Evolutionary conservation across 768 basidiomycete species (phyloP), one percentile per base, ranked within the genome.

Genomic region (Boletus sp.): DNA sequence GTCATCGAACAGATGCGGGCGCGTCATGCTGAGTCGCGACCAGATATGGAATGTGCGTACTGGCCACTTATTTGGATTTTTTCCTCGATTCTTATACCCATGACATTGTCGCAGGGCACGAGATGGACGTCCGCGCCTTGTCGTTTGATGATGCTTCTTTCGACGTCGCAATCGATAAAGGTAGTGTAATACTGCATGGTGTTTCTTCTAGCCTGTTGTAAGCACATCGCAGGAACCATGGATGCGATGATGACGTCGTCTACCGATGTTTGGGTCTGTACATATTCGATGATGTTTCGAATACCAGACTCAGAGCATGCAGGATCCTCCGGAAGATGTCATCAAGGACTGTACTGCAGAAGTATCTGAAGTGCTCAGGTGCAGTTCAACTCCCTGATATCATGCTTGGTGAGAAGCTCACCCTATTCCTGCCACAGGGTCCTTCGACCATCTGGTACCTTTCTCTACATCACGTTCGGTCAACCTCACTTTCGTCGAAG

Each of bases 191-290:
- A 5, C 28, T 24, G n/a, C 42, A 3, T 28, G 12, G 17, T n/a
- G 11, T 24, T 44, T 33, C n/a, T 28, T n/a, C 40, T 14, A 14
- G 17, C 7, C 41, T 12, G 53, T 20, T 46, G 6, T 47, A 24
- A 59, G 32, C 18, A 30, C 10, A 29, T 20, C 40, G 11, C 33
- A 39, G 81, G 89, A 15, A 92, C 91, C 2, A 92, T 94, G 90
- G 92, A 94, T 68, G 89, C 90, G 3, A 89, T 94, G 87, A 85
- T 93, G 85, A 85, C 92, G 0, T 77, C 82, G 1, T 89, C 90
- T 67, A 86, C 87, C 17, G 87, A 91, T 62, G 85, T 91, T 54
- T 93, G 92, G 91, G 90, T 88, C 61, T 50, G 80, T 49, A 10
- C 14, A 37, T 39, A 5, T 48, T 20, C 1, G 10, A 44, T 20